Percentiles rank a stretch among this genome's conserved stretches.
phyloP scores from a whole-genome alignment of 139 green algal genomes.

The Tetraselmis chui region DNA sequence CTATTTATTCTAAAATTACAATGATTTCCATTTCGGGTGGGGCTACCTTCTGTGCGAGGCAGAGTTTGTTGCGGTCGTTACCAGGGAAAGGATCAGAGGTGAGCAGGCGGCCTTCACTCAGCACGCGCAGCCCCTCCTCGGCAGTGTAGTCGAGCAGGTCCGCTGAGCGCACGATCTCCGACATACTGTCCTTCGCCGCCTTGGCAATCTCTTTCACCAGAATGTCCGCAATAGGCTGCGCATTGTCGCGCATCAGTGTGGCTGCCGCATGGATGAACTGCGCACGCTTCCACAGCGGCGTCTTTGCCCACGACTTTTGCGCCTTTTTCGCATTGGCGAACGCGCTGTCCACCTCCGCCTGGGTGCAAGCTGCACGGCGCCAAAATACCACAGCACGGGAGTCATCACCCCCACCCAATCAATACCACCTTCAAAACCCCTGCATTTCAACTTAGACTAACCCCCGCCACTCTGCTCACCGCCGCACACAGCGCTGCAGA shows the following conservation, averaged over 20 bases:
- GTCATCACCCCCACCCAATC: not conserved
- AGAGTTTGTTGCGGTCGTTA: constrained; percentile 84
- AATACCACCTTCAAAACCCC: not conserved
- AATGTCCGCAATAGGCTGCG: constrained; percentile 74
- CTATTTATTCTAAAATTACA: no score
- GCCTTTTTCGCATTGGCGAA: constrained; percentile 70
- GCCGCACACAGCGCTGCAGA: not conserved
- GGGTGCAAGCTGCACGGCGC: constrained; percentile 69
- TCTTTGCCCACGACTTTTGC: constrained; percentile 77
- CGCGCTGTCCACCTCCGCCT: constrained; percentile 76
- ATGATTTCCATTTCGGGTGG: no score
- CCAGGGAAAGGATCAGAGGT: constrained; percentile 86
- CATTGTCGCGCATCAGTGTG: constrained; percentile 69
- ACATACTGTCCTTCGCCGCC: constrained; percentile 70
- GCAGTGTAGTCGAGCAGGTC: constrained; percentile 90
- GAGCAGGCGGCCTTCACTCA: constrained; percentile 80
- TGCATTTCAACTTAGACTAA: not conserved
- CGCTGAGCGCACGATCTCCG: constrained; percentile 74
- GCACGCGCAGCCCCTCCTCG: constrained; percentile 82
- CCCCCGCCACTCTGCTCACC: not conserved
- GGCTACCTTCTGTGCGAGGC: constrained; percentile 73
- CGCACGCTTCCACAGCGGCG: constrained; percentile 82
- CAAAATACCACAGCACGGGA: not conserved
- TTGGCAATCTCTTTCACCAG: constrained; percentile 93
- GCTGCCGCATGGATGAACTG: constrained; percentile 72